These are phyloP conservation scores for Kodamaea arcana DNA, from an alignment of 1,139 yeast genomes.

Conservation along the genomic window DNA sequence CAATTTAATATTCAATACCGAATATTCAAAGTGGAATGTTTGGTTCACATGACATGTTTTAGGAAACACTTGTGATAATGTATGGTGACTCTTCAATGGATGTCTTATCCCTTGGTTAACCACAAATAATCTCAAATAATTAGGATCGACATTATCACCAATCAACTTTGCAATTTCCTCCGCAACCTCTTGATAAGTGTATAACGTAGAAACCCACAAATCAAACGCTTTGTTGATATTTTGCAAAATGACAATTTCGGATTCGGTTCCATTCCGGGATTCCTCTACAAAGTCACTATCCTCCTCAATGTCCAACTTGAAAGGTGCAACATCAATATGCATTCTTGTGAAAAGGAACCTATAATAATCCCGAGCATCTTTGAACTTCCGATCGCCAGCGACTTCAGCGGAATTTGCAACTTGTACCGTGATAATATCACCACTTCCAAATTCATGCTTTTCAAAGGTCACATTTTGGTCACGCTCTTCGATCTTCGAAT, in stretches of 20 bases:
- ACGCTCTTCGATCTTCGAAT: constrained; percentile 52
- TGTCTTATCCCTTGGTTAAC: constrained; percentile 53
- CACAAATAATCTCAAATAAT: constrained; percentile 61
- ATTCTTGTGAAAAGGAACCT: constrained; percentile 64
- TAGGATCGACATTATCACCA: constrained; percentile 49
- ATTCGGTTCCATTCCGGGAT: constrained; percentile 2
- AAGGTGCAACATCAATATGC: constrained; percentile 53
- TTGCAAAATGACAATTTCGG: constrained; percentile 9
- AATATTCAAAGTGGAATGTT: constrained; percentile 60
- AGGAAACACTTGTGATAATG: constrained; percentile 45
- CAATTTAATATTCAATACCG: constrained; percentile 68
- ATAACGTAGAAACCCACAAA: constrained; percentile 66
- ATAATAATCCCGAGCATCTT: constrained; percentile 51
- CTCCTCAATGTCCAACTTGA: constrained; percentile 44
- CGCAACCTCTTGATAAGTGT: constrained; percentile 58
- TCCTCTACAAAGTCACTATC: constrained; percentile 41
- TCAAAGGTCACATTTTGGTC: constrained; percentile 47
- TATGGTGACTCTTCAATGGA: constrained; percentile 41
- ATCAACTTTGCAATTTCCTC: constrained; percentile 52
- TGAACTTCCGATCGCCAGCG: constrained; percentile 17
- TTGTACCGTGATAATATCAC: constrained; percentile 74
- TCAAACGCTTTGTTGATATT: constrained; percentile 36
- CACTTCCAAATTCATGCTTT: constrained; percentile 65
- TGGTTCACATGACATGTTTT: constrained; percentile 46
- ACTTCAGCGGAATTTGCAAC: constrained; percentile 19